These are phyloP conservation scores for Cutaneotrichosporon sp. DNA, from an alignment of 1,284 basidiomycete species.

Conservation along the genomic window DNA sequence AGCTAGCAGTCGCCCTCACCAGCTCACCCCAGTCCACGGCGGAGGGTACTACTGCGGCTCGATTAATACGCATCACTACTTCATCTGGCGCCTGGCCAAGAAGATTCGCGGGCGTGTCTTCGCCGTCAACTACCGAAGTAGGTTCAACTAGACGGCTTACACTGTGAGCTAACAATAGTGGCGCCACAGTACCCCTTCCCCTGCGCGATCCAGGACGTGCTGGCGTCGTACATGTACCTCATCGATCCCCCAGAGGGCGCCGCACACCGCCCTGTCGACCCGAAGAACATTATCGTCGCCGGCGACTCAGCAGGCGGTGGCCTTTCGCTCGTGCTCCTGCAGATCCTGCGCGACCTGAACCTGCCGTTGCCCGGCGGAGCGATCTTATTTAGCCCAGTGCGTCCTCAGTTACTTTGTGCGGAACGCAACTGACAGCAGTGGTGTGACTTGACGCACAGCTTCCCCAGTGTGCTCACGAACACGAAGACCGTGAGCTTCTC, in stretches of 20 bases:
- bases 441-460: constrained; percentile 88
- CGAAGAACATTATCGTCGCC: constrained; percentile 73
- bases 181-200: constrained; percentile 97
- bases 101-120: constrained; percentile 88
- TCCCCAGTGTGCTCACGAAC: constrained; percentile 79
- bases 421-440: constrained; percentile 30
- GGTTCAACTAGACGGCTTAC: constrained; percentile 14
- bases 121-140: constrained; percentile 78
- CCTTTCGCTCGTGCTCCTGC: constrained; percentile 77
- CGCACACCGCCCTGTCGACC: constrained; percentile 75
- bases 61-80: constrained; percentile 64
- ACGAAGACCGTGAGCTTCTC: constrained; percentile 72
- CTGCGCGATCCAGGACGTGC: constrained; percentile 82
- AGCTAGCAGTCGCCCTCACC: too few relatives aligned
- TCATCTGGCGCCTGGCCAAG: constrained; percentile 80
- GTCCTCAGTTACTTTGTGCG: constrained; percentile 5
- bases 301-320: constrained; percentile 97
- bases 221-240: constrained; percentile 78
- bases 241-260: constrained; percentile 70
- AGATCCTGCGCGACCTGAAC: constrained; percentile 82
- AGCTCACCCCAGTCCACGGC: constrained; percentile 62
- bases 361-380: constrained; percentile 83
- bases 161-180: too few relatives aligned
- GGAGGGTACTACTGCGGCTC: constrained; percentile 59
- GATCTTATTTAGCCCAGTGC: constrained; percentile 72